Evolutionary conservation across 331 rosid species (phyloP), one percentile per base, ranked within the genome.

Genomic region (Cydonia oblonga): DNA sequence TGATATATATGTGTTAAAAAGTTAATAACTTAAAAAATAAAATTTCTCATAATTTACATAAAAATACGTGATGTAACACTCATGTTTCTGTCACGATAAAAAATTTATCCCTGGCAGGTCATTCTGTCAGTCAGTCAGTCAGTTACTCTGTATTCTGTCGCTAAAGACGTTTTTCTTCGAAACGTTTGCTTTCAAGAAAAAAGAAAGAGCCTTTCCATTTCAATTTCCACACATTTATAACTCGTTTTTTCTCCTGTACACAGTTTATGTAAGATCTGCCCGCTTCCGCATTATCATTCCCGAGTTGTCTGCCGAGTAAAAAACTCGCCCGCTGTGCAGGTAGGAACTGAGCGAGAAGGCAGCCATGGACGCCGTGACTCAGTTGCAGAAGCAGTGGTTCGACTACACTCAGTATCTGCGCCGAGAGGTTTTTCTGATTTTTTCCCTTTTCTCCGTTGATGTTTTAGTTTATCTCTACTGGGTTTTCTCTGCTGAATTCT

Each of bases 321-420:
- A 49, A 49, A 16, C 54, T 49, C 20, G 54, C 54, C 54, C 54
- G 20, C 54, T 49, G 20, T 16, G 54, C 20, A 5, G 6, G 9
- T 49, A 57, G 53, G 7, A 67, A 26, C 6, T 30, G 14, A 61
- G 44, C 35, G 8, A 23, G 25, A n/a, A 68, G 69, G 30, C 57
- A 29, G 62, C 75, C 84, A 90, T 90, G 97, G 96, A 87, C 40
- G 87, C 81, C 18, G 35, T 52, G 79, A 14, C 80, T 52, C 96
- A 85, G 79, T 60, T 82, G 85, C 83, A 53, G 74, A 75, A 64
- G 32, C 87, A 84, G 82, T 76, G 86, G 25, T 72, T 61, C 5
- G 89, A 90, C n/a, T 85, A 71, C 75, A 65, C 80, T 75, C 72
- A 84, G 8, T 64, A 63, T 52, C 75, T 90, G 60, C 77, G 80